Percentiles rank a stretch among this genome's conserved stretches.
Conservation (phyloP, 2,329 filamentous ascomycete species). For the Hypoxylon sp. region DNA sequence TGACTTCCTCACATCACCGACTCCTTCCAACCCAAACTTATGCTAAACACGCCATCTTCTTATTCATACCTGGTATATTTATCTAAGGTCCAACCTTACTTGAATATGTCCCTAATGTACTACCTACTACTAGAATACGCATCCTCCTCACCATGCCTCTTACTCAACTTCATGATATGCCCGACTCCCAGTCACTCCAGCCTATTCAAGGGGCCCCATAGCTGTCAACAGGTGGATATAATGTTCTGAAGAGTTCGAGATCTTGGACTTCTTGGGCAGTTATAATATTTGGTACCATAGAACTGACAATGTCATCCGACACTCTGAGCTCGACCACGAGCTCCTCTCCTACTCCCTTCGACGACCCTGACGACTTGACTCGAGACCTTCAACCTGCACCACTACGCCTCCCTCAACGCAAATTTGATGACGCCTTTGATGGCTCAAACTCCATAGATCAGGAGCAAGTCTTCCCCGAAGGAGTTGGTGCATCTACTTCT, state of each 20-base stretch:
- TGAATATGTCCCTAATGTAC: not conserved
- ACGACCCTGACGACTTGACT: conserved; percentile 25
- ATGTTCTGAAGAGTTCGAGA: conserved; percentile 22
- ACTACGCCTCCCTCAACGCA: conserved; percentile 43
- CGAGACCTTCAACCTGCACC: conserved; percentile 43
- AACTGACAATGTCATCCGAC: conserved; percentile 37
- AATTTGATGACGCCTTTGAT: conserved; percentile 22
- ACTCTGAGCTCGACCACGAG: conserved; percentile 30
- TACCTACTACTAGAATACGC: not conserved
- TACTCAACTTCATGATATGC: not conserved
- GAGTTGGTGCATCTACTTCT: conserved; percentile 1
- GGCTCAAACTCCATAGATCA: conserved; percentile 11
- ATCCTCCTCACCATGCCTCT: not conserved
- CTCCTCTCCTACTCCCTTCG: conserved; percentile 40
- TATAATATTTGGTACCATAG: conserved; percentile 37
- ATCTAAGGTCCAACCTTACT: not conserved
- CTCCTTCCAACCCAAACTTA: not conserved
- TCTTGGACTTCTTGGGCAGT: conserved; percentile 41
- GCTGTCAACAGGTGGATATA: conserved; percentile 22
- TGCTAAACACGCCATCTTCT: not conserved
- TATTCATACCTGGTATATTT: too few relatives aligned
- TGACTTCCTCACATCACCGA: not conserved
- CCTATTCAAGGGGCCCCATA: conserved; percentile 7
- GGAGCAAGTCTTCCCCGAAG: not conserved
- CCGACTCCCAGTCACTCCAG: not conserved